phyloP scores from a whole-genome alignment of 108 stramenopile species.

The Schizochytrium sp. region DNA sequence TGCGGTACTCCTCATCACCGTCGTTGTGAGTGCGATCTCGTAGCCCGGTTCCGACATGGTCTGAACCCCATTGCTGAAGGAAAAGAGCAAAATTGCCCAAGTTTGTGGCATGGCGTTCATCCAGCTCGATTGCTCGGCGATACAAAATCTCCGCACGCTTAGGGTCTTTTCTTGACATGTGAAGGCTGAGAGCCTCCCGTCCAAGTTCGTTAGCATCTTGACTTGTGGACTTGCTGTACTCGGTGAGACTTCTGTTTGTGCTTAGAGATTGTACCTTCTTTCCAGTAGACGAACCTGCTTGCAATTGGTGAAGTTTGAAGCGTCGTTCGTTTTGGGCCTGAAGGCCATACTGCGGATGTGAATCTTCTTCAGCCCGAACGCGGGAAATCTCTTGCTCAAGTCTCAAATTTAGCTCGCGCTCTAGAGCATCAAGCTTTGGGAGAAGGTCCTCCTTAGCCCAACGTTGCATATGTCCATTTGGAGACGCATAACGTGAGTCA shows the following conservation, averaged over 20 bases:
- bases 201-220: constrained; percentile 17
- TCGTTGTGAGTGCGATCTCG: background rate
- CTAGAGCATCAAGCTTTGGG: background rate
- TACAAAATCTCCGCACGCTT: constrained; percentile 1
- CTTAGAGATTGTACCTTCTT: background rate
- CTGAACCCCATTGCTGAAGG: constrained; percentile 11
- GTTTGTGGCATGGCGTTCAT: background rate
- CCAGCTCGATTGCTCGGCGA: background rate
- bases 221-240: background rate
- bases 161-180: background rate
- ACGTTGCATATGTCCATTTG: constrained; percentile 31
- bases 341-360: constrained; percentile 13
- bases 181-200: constrained; percentile 9
- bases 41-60: background rate
- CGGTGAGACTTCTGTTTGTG: background rate
- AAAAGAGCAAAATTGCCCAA: constrained; percentile 24
- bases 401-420: background rate
- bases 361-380: constrained; percentile 24
- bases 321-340: constrained; percentile 43
- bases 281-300: background rate
- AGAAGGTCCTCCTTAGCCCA: constrained; percentile 53
- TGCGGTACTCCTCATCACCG: constrained; percentile 1
- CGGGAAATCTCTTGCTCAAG: constrained; percentile 12
- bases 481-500: background rate
- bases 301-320: background rate